Conservation (phyloP, 768 basidiomycete species). For the Panaeolus cyanescens region DNA sequence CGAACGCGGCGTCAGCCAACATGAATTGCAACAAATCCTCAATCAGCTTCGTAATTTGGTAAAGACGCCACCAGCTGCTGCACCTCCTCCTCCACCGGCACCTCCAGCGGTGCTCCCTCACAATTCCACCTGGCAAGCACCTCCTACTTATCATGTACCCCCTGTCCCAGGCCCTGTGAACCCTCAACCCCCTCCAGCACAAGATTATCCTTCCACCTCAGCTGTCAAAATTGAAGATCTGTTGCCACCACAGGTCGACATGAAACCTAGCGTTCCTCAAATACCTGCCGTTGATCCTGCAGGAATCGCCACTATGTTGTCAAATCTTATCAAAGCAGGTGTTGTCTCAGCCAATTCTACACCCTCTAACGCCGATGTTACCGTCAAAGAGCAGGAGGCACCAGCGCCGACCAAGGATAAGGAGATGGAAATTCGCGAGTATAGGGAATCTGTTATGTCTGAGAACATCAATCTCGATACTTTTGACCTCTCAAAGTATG, state of each 20-base stretch:
- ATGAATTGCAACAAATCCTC: constrained; percentile 77
- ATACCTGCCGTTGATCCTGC: constrained; percentile 31
- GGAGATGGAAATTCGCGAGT: constrained; percentile 53
- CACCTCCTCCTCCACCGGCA: constrained; percentile 21
- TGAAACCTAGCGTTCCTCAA: constrained; percentile 18
- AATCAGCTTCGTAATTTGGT: constrained; percentile 63
- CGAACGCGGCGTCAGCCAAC: constrained; percentile 78
- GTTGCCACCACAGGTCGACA: not conserved
- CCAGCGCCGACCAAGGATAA: constrained; percentile 23
- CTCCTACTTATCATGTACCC: constrained; percentile 16
- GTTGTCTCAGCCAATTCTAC: constrained; percentile 61
- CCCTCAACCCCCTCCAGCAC: not conserved
- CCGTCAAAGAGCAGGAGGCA: constrained; percentile 37
- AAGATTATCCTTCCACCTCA: constrained; percentile 11
- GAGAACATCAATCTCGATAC: constrained; percentile 64
- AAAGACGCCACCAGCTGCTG: constrained; percentile 41
- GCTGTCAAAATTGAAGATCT: constrained; percentile 9
- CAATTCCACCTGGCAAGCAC: constrained; percentile 15
- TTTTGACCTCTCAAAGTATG: constrained; percentile 74
- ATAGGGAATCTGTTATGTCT: constrained; percentile 60
- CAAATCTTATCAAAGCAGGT: constrained; percentile 71
- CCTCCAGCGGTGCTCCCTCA: constrained; percentile 9
- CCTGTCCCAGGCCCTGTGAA: constrained; percentile 4
- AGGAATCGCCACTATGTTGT: constrained; percentile 44
- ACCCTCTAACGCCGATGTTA: constrained; percentile 49